Percentiles rank a stretch among this genome's conserved stretches.
These are phyloP conservation scores for Candida taoyuanica DNA, from an alignment of 805 yeast genomes.

Conservation along the genomic window DNA sequence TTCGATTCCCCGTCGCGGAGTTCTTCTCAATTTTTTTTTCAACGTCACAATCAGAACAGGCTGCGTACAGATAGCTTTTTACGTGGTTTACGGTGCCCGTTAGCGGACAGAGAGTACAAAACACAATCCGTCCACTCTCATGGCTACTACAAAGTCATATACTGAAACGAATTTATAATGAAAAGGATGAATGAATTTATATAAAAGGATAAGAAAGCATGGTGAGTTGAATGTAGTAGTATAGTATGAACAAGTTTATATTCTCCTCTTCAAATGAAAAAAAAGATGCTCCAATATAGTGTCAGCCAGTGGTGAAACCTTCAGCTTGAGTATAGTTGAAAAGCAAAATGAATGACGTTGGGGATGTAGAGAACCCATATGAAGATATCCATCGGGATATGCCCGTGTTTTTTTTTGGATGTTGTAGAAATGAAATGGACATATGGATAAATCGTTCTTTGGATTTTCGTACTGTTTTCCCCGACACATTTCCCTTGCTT, in stretches of 20 bases:
- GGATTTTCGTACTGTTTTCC: neutral
- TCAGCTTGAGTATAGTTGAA: neutral
- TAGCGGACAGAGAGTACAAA: too few species aligned
- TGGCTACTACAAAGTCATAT: too few species aligned
- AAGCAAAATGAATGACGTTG: neutral
- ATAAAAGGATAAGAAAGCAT: neutral
- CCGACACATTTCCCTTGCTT: too few species aligned
- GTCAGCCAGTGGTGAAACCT: too few species aligned
- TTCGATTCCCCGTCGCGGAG: constrained; percentile 27
- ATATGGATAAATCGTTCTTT: neutral
- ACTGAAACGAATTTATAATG: too few species aligned
- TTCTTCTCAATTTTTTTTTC: constrained; percentile 3
- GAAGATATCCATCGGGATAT: too few species aligned
- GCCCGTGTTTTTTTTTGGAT: too few species aligned
- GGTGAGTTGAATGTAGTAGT: constrained; percentile 2
- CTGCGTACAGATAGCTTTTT: too few species aligned
- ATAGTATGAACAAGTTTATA: neutral
- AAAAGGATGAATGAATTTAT: neutral
- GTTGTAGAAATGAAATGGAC: neutral
- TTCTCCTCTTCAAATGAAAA: neutral
- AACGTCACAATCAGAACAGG: too few species aligned
- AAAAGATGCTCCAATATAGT: neutral
- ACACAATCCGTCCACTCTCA: too few species aligned
- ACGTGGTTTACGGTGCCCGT: too few species aligned
- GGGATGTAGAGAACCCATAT: too few species aligned